Evolutionary conservation across 2,329 filamentous ascomycete genomes (phyloP).

Genomic region (Cytospora piceicola): DNA sequence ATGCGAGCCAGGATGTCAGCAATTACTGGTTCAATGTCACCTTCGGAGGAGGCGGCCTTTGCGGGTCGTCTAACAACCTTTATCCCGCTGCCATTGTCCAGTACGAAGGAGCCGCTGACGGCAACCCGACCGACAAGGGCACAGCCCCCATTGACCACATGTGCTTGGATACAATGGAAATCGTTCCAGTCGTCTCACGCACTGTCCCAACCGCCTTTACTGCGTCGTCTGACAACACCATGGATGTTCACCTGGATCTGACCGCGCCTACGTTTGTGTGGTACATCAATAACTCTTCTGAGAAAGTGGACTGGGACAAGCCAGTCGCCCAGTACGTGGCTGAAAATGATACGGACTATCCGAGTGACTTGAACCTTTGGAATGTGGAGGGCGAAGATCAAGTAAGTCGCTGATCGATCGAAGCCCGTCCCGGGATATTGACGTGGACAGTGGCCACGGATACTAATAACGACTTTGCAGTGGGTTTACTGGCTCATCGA

Average conservation of each 20-base stretch:
- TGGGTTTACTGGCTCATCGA: constrained; percentile 41
- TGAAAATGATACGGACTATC: constrained; percentile 36
- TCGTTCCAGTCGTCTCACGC: constrained; percentile 40
- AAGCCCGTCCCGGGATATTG: neutral
- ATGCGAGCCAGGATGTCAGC: constrained; percentile 41
- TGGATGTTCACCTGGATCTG: constrained; percentile 34
- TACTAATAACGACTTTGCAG: constrained; percentile 10
- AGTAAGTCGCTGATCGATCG: constrained; percentile 19
- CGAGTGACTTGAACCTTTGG: constrained; percentile 36
- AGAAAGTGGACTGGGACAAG: constrained; percentile 47
- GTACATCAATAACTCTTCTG: constrained; percentile 41
- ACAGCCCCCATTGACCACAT: constrained; percentile 30
- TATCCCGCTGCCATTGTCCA: constrained; percentile 45
- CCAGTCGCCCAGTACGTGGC: constrained; percentile 45
- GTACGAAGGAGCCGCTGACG: constrained; percentile 41
- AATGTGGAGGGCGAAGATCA: constrained; percentile 35
- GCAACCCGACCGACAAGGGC: constrained; percentile 40
- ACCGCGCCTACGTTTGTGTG: constrained; percentile 37
- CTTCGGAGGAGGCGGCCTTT: constrained; percentile 35
- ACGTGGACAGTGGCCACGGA: neutral
- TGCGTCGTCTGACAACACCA: constrained; percentile 34
- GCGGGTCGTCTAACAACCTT: constrained; percentile 40
- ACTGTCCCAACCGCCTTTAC: constrained; percentile 37
- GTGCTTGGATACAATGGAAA: constrained; percentile 43
- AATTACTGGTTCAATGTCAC: constrained; percentile 49